Evolutionary conservation across 306 rosid genomes (phyloP).

Genomic region (Macrotyloma uniflorum): DNA sequence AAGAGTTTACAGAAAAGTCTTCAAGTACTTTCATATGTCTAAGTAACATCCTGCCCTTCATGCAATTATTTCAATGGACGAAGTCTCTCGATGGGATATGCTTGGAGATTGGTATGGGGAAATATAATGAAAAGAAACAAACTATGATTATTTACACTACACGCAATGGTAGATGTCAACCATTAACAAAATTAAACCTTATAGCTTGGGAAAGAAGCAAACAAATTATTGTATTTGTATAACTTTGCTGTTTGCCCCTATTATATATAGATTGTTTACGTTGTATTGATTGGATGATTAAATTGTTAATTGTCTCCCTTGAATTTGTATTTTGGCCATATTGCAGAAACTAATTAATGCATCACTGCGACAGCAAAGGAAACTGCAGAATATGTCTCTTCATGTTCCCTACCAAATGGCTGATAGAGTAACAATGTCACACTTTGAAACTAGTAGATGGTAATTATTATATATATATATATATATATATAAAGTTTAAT

Average conservation of each 20-base stretch:
- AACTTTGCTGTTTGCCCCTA: not conserved
- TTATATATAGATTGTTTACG: not conserved
- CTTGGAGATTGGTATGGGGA: not conserved
- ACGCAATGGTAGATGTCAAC: not conserved
- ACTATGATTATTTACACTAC: not conserved
- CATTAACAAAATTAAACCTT: not conserved
- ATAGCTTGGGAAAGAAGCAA: not conserved
- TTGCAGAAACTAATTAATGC: slow-evolving; percentile 75
- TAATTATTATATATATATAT: not conserved
- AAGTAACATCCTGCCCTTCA: not conserved
- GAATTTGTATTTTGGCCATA: slow-evolving; percentile 15
- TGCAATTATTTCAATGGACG: not conserved
- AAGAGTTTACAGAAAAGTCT: not conserved
- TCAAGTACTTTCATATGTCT: not conserved
- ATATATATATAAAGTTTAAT: not conserved
- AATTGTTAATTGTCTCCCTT: slow-evolving; percentile 18
- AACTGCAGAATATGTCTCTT: slow-evolving; percentile 72
- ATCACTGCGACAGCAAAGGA: slow-evolving; percentile 75
- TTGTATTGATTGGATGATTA: not conserved
- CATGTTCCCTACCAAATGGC: slow-evolving; percentile 55
- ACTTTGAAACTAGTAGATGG: slow-evolving; percentile 61
- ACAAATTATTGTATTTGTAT: not conserved
- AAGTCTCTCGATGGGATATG: not conserved
- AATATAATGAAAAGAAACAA: not conserved
- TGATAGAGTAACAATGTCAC: slow-evolving; percentile 49